Evolutionary conservation across 768 basidiomycete species (phyloP).

Genomic region (Rhodotorula kratochvilovae): DNA sequence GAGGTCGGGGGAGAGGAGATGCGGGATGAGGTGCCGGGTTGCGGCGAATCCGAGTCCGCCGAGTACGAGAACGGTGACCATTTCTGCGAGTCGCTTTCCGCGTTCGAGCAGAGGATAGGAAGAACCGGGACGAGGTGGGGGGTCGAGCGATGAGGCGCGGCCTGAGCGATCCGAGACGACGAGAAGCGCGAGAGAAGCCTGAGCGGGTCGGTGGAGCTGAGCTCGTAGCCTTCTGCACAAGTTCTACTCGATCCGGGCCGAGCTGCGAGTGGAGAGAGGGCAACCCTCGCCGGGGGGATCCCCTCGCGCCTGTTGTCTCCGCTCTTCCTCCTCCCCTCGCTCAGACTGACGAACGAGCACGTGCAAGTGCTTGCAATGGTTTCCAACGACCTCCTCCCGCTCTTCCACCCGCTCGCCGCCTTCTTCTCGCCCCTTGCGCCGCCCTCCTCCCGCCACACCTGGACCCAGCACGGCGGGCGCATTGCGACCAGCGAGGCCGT

Average conservation of each 20-base stretch:
- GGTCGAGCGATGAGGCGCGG: neutral
- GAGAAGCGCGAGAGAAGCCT: too few relatives aligned
- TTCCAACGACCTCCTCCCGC: too few relatives aligned
- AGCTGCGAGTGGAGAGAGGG: too few relatives aligned
- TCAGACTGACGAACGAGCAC: too few relatives aligned
- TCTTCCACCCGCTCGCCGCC: slow-evolving; percentile 4
- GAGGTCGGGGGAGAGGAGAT: slow-evolving; percentile 11
- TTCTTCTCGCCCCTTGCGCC: slow-evolving; percentile 4
- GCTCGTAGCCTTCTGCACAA: too few relatives aligned
- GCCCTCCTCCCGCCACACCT: neutral
- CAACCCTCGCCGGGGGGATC: too few relatives aligned
- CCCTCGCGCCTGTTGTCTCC: too few relatives aligned
- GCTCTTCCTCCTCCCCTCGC: too few relatives aligned
- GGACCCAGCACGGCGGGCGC: neutral
- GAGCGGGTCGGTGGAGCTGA: too few relatives aligned
- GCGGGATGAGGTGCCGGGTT: slow-evolving; percentile 27
- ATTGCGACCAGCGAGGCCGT: neutral
- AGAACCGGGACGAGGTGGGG: neutral
- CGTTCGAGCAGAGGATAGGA: neutral
- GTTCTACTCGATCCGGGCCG: too few relatives aligned
- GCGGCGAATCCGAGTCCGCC: slow-evolving; percentile 30
- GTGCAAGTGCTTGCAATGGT: too few relatives aligned
- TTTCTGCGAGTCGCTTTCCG: neutral
- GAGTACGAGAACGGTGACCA: slow-evolving; percentile 30
- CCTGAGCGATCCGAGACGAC: too few relatives aligned